Evolutionary conservation across 169 alveolate species (phyloP), one percentile per base, ranked within the genome.

Genomic region (Eimeria necatrix): DNA sequence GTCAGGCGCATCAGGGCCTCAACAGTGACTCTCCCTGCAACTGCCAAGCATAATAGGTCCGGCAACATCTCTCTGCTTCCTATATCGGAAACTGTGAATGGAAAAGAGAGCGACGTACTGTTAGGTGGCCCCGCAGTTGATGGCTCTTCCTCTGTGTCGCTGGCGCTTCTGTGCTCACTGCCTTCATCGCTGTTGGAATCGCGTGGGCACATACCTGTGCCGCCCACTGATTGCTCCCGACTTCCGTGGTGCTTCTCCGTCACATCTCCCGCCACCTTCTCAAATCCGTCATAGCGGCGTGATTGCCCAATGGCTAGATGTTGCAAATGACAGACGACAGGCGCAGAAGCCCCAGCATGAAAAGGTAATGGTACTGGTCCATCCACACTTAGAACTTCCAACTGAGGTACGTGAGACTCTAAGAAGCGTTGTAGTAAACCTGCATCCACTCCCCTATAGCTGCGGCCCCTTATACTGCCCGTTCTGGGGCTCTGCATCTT

Each of bases 1-100:
- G 80, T 24, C 26, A 68, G 80, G 48, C 80, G 80, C 80, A 68
- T 68, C 32, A 68, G n/a, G 48, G 80, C 80, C 18, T 68, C 80
- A 10, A 68, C 80, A 68, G 80, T 68, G 10, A 68, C 80, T 20
- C 49, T 24, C 32, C 80, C 80, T 3, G 80, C 26, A 68, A 68
- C 80, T n/a, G 80, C 80, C 80, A 68, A 4, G 18, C 48, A 68
- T 4, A 20, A 20, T 9, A 68, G 80, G n/a, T 4, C 16, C 14
- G 80, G 80, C n/a, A 68, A n/a, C 5, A 12, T 18, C 12, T 2
- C 80, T 9, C 48, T 16, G 26, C 10, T 16, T 20, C 80, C 80
- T 24, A 68, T 9, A 20, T 68, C 80, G 32, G 80, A 68, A 4
- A 68, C 80, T 10, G 22, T 24, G 46, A 24, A 18, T 32, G 46